Percentiles rank a stretch among this genome's conserved stretches.
Conservation (phyloP, 2,329 filamentous ascomycete genomes). For the Pezicula neosporulosa region DNA sequence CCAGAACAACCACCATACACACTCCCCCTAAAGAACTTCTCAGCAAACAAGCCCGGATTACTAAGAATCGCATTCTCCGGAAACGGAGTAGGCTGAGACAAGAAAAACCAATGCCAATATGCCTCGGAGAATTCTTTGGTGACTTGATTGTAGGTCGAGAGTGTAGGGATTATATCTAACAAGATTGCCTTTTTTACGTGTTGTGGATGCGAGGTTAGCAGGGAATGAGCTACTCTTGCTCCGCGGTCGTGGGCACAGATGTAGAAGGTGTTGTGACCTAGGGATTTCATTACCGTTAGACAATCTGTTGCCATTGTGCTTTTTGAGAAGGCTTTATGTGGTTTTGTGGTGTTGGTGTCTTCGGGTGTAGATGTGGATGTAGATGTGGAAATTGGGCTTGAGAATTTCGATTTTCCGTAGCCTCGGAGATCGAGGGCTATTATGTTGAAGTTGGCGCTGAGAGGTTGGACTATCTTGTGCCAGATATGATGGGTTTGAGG, state of each 20-base stretch:
- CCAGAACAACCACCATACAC: constrained; percentile 28
- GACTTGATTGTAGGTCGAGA: constrained; percentile 47
- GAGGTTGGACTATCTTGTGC: constrained; percentile 40
- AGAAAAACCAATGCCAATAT: constrained; percentile 59
- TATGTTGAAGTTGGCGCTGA: constrained; percentile 37
- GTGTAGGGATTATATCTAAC: constrained; percentile 52
- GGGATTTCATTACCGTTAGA: constrained; percentile 39
- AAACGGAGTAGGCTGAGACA: constrained; percentile 48
- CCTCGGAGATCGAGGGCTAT: constrained; percentile 47
- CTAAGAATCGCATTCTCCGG: constrained; percentile 43
- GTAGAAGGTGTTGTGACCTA: constrained; percentile 38
- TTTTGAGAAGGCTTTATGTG: constrained; percentile 32
- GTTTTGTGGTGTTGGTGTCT: not conserved
- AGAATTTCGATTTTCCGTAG: constrained; percentile 33
- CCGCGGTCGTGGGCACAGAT: constrained; percentile 56
- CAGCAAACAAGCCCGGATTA: constrained; percentile 35
- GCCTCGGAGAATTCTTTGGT: constrained; percentile 39
- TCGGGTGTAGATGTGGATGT: constrained; percentile 20
- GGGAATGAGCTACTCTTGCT: constrained; percentile 50
- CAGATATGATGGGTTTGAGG: constrained; percentile 51
- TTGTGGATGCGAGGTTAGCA: constrained; percentile 41
- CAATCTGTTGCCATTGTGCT: constrained; percentile 46
- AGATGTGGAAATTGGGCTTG: constrained; percentile 40
- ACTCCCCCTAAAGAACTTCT: constrained; percentile 28
- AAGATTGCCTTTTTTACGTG: constrained; percentile 35